Percentiles rank a stretch among this genome's conserved stretches.
Evolutionary conservation across 192 early-diverging fungal species (phyloP).

Genomic region (Podila epicladia): DNA sequence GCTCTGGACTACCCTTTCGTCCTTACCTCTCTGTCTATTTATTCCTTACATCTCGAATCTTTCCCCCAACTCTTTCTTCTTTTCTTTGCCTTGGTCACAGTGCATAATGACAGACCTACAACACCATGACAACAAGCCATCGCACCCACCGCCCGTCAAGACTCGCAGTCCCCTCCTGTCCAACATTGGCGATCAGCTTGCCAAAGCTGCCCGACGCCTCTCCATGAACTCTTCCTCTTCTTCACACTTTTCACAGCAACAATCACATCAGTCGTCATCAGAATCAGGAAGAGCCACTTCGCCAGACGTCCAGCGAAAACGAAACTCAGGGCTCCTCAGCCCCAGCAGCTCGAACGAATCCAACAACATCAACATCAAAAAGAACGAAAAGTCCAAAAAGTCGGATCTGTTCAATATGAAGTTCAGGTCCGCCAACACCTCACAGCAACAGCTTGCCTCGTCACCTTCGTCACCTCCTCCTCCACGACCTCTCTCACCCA

Average conservation of each 20-base stretch:
- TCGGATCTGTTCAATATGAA: slow-evolving; percentile 37
- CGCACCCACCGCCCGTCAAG: slow-evolving; percentile 30
- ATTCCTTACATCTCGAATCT: too few relatives aligned
- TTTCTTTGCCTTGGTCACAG: not conserved
- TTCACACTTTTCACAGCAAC: slow-evolving; percentile 1
- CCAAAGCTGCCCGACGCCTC: slow-evolving; percentile 39
- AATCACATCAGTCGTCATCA: too few relatives aligned
- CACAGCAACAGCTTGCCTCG: not conserved
- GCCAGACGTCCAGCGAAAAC: slow-evolving; percentile 29
- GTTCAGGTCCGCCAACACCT: slow-evolving; percentile 11
- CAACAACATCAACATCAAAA: slow-evolving; percentile 5
- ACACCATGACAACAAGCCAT: slow-evolving; percentile 6
- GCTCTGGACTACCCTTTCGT: too few relatives aligned
- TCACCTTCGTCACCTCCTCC: not conserved
- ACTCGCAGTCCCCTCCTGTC: slow-evolving; percentile 20
- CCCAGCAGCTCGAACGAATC: not conserved
- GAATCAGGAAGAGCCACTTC: slow-evolving; percentile 4
- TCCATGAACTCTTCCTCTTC: slow-evolving; percentile 23
- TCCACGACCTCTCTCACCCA: not conserved
- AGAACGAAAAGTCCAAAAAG: slow-evolving; percentile 17
- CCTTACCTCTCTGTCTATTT: too few relatives aligned
- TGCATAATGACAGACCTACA: not conserved
- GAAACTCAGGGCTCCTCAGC: slow-evolving; percentile 5
- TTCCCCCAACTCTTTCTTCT: not conserved
- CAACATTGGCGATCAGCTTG: slow-evolving; percentile 32